phyloP scores from a whole-genome alignment of 2,329 filamentous ascomycete genomes.

The Delphinella strobiligena region DNA sequence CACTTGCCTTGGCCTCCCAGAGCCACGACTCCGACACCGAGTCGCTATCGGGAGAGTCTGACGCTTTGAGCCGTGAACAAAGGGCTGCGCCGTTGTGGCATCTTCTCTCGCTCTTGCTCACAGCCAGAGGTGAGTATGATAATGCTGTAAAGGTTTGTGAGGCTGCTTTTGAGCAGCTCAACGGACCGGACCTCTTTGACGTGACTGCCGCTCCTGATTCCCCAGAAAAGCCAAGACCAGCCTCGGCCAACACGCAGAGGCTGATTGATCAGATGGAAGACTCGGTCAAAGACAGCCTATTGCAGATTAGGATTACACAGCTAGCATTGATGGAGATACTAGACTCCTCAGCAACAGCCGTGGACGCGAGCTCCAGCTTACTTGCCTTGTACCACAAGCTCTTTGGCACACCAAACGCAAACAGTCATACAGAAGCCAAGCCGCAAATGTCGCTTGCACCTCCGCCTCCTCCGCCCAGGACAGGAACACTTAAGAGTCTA shows the following conservation, averaged over 20 bases:
- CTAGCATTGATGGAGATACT: conserved; percentile 70
- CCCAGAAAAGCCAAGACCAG: neutral
- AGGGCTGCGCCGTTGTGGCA: conserved; percentile 84
- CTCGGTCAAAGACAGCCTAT: conserved; percentile 70
- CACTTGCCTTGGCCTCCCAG: conserved; percentile 47
- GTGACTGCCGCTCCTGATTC: no score
- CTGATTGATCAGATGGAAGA: conserved; percentile 70
- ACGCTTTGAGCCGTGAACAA: neutral
- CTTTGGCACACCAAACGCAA: conserved; percentile 59
- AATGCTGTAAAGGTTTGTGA: conserved; percentile 76
- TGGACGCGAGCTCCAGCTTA: conserved; percentile 79
- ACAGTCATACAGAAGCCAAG: conserved; percentile 28
- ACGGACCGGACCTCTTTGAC: conserved; percentile 24
- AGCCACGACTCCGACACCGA: conserved; percentile 13
- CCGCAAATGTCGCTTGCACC: conserved; percentile 23
- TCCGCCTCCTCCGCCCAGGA: conserved; percentile 14
- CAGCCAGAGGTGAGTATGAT: conserved; percentile 71
- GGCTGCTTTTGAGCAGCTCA: conserved; percentile 83
- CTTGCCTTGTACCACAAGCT: conserved; percentile 69
- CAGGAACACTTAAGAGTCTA: conserved; percentile 34
- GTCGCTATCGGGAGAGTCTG: neutral
- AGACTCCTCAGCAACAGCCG: conserved; percentile 72
- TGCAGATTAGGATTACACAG: conserved; percentile 96
- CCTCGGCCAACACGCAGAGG: neutral
- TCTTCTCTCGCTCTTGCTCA: conserved; percentile 72